These are phyloP conservation scores for Austroboletus eburneus DNA, from an alignment of 768 basidiomycete genomes.

Conservation along the genomic window DNA sequence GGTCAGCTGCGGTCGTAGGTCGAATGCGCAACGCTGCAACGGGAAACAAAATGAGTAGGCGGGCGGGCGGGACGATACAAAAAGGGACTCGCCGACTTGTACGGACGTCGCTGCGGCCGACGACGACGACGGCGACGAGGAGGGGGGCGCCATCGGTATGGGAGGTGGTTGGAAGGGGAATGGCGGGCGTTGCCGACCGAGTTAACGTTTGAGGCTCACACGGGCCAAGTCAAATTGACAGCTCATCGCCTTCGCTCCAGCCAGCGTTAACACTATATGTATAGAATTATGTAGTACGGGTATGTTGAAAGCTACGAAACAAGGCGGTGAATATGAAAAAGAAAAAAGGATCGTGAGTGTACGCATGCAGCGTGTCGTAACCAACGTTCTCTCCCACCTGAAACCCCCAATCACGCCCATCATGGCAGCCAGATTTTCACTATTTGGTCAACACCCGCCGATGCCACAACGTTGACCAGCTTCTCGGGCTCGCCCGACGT, in stretches of 20 bases:
- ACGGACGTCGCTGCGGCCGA: constrained; percentile 79
- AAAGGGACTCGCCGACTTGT: constrained; percentile 78
- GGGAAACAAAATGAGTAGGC: constrained; percentile 9
- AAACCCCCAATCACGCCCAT: constrained; percentile 14
- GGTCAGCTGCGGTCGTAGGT: constrained; percentile 81
- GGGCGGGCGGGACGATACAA: background rate
- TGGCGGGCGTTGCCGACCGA: constrained; percentile 28
- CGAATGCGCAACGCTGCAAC: constrained; percentile 83
- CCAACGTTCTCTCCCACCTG: constrained; percentile 12
- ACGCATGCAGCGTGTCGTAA: constrained; percentile 26
- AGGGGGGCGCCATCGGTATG: constrained; percentile 63
- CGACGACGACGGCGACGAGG: constrained; percentile 65
- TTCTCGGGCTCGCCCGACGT: constrained; percentile 44
- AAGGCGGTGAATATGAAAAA: constrained; percentile 13
- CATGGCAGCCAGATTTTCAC: constrained; percentile 63
- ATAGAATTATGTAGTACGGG: constrained; percentile 34
- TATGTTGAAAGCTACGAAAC: constrained; percentile 28
- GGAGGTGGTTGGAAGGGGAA: constrained; percentile 28
- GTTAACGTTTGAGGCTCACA: constrained; percentile 21
- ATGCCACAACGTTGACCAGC: constrained; percentile 64
- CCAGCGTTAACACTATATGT: too few species aligned
- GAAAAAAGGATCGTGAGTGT: constrained; percentile 33
- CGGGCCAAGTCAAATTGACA: constrained; percentile 9
- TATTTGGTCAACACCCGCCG: constrained; percentile 65
- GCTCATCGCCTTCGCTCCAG: too few species aligned